Base-by-base conservation (phyloP, 148 eudicot species). In the Salicornia ramosissima region DNA sequence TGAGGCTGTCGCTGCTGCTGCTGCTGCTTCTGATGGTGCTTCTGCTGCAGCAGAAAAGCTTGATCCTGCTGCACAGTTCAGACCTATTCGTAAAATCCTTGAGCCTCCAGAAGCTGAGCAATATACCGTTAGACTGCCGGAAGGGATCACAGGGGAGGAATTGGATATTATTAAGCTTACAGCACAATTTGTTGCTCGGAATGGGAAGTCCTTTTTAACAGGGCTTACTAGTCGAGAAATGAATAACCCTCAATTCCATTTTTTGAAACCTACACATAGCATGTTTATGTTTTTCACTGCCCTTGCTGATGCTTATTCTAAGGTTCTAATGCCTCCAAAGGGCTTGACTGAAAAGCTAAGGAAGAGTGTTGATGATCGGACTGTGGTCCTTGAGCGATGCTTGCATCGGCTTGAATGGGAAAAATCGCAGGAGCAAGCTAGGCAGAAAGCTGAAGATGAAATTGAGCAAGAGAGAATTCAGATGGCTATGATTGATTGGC, bases 401-500 rank as follows among this genome's bases (percentile, higher is more conserved):
- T 70, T 89, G 69, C 90, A 89, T 73, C 63, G 95, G 61, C 78
- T 89, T 57, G 89, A 89, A 58, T 89, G 95, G 91, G 95, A 89
- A 33, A 79, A 86, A 31, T 86, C 95, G 28, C 95, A 89, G 67
- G 95, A 89, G 79, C 95, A 85, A 77, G 95, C 87, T 18, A 84
- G 96, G 75, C 89, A 89, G 80, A 89, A 89, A 80, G 90, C 87
- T 33, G 91, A 89, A 64, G 80, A 89, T 75, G 96, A 89, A 77
- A 82, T 85, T 68, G 96, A 89, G 79, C 91, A 85, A 66, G 96
- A 89, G 74, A 77, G 96, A 57, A 36, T 80, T 50, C 89, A 85
- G 70, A 89, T 89, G 96, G 89, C 91, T 31, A 89, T 85, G 91
- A 87, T 89, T 40, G 96, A 89, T 77, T 89, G 96, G 96, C 91